Base-by-base conservation (phyloP, 2,329 filamentous ascomycete genomes). In the Botrytis pseudocinerea region DNA sequence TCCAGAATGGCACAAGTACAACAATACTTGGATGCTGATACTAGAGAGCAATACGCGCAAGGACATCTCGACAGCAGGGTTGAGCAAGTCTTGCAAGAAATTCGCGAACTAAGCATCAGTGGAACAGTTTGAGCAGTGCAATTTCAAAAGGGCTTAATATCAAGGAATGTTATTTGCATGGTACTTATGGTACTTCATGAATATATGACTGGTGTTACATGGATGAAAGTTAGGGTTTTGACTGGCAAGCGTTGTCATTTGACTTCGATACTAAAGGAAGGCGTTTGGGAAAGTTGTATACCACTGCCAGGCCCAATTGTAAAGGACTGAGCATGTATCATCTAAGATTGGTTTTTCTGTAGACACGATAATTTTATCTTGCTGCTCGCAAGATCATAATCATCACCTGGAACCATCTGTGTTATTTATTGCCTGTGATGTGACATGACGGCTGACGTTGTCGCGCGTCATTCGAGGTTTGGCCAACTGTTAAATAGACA, bases 1-100 rank as follows among this genome's bases (percentile, higher is more conserved):
- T 95, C 91, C 75, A 88, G 96, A 65, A 99, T 99, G 96, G 96
- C 97, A 40, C 97, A 99, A 85, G 97, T 99, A 73, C 96, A 99
- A 85, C 96, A 99, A 84, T 98, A 98, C 82, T 87, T 99, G 46
- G 96, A 98, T 81, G 92, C 95, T 44, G 94, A 97, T 80, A 98
- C 95, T 70, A 89, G 96, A 82, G 96, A 99, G 77, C 93, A 98
- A 83, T 99, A 99, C 83, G 96, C 96, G 1, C 91, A 94, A 79
- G 96, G 96, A 40, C 93, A 98, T 77, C 85, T 99, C 78, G 96
- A 99, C 82, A 92, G 91, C 74, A 86, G 94, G 77, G 96, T 99
- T 44, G 96, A 99, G 84, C 92, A 98, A 83, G 96, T 98, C 60
- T 82, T 99, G 83, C 95, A 98, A 81, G 95, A 99, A 86, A 99